phyloP scores from a whole-genome alignment of 2,329 filamentous ascomycete species.

The Trematosphaeria pertusa region DNA sequence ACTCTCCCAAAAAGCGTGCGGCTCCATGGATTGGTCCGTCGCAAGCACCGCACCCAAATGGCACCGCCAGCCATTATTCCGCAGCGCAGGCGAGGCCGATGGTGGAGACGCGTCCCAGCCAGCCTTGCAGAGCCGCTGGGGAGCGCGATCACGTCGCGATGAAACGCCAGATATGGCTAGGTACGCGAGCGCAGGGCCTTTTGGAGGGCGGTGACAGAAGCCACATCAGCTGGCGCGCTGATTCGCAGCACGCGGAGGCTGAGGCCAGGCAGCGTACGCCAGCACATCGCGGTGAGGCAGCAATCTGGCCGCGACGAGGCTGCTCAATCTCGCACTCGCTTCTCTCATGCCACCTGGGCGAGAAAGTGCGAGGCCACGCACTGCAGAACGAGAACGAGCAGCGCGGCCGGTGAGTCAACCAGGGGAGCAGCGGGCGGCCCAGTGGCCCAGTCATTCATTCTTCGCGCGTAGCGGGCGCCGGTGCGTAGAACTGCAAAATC shows the following conservation, averaged over 20 bases:
- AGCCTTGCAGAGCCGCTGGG: neutral
- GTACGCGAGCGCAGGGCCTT: neutral
- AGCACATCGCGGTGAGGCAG: slow-evolving; percentile 1
- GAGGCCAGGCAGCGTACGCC: slow-evolving; percentile 6
- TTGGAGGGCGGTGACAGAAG: slow-evolving; percentile 1
- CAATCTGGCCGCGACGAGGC: neutral
- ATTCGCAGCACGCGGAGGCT: slow-evolving; percentile 9
- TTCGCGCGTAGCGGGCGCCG: neutral
- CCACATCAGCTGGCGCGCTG: slow-evolving; percentile 3
- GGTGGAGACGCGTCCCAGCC: neutral
- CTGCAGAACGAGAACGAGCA: no score
- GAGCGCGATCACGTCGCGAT: neutral
- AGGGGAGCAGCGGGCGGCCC: no score
- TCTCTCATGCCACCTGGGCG: neutral
- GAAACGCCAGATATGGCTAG: neutral
- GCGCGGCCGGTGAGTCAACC: no score
- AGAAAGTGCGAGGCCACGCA: no score
- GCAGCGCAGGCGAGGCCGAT: neutral
- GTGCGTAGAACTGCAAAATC: no score
- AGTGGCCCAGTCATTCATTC: no score
- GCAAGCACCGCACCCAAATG: no score
- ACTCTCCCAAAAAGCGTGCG: no score
- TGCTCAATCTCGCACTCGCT: neutral
- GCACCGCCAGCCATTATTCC: no score
- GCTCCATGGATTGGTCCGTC: no score